These are phyloP conservation scores for Hirschioporus abietinus DNA, from an alignment of 768 basidiomycete genomes.

Conservation along the genomic window DNA sequence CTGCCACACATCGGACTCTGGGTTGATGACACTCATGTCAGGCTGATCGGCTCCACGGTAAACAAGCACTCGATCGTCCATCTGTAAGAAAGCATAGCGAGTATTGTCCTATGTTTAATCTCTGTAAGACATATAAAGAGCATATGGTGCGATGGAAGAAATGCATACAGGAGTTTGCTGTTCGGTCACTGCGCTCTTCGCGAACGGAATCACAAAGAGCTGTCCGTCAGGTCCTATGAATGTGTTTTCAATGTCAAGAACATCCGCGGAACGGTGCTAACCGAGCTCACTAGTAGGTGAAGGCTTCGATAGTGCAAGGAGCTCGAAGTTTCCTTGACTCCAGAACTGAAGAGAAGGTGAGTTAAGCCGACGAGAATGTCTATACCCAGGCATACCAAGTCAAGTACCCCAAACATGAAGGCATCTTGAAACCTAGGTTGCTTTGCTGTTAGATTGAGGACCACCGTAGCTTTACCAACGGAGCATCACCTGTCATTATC, in stretches of 20 bases:
- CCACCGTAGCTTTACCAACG: constrained; percentile 10
- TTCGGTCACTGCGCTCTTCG: constrained; percentile 88
- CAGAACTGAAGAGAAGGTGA: constrained; percentile 60
- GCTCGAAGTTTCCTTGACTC: constrained; percentile 88
- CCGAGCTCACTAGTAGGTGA: constrained; percentile 42
- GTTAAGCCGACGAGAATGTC: constrained; percentile 4
- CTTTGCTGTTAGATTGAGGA: constrained; percentile 20
- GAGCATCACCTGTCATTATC: constrained; percentile 43
- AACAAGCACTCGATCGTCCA: constrained; percentile 90
- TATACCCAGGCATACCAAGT: constrained; percentile 48
- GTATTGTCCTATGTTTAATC: constrained; percentile 74
- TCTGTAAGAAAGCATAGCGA: constrained; percentile 89
- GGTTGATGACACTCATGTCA: constrained; percentile 97
- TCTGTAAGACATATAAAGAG: constrained; percentile 6
- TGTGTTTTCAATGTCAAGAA: constrained; percentile 9
- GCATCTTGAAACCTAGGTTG: constrained; percentile 59
- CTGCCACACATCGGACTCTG: constrained; percentile 97
- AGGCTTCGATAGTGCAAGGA: constrained; percentile 65
- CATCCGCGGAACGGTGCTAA: constrained; percentile 2
- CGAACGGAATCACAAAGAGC: constrained; percentile 84
- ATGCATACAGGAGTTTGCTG: constrained; percentile 82
- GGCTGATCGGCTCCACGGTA: constrained; percentile 97
- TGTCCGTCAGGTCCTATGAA: constrained; percentile 56
- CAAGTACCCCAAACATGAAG: constrained; percentile 77
- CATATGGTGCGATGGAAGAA: background rate